These are phyloP conservation scores for Uronychia setigera DNA, from an alignment of 73 alveolate species.

Conservation along the genomic window DNA sequence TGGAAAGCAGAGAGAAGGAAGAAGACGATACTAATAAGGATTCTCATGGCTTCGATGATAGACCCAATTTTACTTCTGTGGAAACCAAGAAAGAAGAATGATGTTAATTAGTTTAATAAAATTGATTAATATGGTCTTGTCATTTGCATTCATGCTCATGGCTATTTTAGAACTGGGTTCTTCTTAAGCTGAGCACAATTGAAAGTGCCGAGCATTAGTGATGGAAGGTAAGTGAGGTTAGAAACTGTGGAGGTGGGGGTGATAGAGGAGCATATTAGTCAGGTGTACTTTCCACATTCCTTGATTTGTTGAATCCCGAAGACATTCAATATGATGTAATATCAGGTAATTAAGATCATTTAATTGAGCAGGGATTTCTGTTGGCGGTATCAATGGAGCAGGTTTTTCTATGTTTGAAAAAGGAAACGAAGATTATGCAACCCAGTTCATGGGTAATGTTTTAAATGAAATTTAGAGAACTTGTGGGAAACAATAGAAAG, in stretches of 20 bases:
- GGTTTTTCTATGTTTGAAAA: neutral
- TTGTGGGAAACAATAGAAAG: constrained; percentile 10
- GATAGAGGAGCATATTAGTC: constrained; percentile 74
- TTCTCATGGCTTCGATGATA: too few species aligned
- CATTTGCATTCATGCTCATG: neutral
- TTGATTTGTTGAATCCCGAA: constrained; percentile 31
- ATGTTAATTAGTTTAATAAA: too few species aligned
- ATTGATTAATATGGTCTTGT: neutral
- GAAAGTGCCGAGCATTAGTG: neutral
- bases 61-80: too few species aligned
- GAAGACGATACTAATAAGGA: too few species aligned
- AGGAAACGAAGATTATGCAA: neutral
- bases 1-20: too few species aligned
- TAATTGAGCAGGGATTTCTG: constrained; percentile 39
- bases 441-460: neutral
- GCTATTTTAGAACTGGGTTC: neutral
- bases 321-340: constrained; percentile 66
- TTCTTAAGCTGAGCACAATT: neutral
- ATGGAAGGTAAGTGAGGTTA: neutral
- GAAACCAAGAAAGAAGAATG: too few species aligned
- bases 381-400: constrained; percentile 74
- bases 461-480: neutral
- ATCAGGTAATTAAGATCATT: constrained; percentile 31
- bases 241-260: constrained; percentile 74
- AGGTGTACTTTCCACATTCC: constrained; percentile 58